A percentile compares a stretch with the other conserved stretches of the same genome.
phyloP scores from a whole-genome alignment of 306 rosid genomes.

The Pyrus betulifolia region DNA sequence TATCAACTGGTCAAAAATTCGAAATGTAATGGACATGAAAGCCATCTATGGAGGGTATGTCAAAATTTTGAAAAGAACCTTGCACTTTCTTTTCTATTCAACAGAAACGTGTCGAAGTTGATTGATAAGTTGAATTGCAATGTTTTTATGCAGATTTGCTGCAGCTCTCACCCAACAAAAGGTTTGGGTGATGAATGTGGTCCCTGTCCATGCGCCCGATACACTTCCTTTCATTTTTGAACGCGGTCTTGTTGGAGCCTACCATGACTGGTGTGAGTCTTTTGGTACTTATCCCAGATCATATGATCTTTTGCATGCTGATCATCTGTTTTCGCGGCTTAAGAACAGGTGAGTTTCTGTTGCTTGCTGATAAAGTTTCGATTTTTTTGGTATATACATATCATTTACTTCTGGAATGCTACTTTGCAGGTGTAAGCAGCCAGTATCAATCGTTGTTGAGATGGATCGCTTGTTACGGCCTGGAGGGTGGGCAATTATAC shows the following conservation, averaged over 20 bases:
- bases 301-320: constrained; percentile 87
- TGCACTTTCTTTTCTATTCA: neutral
- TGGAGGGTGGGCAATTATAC: constrained; percentile 87
- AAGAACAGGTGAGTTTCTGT: constrained; percentile 56
- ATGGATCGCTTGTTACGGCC: constrained; percentile 90
- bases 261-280: constrained; percentile 97
- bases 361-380: neutral
- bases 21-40: constrained; percentile 97
- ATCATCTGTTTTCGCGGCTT: constrained; percentile 92
- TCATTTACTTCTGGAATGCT: neutral
- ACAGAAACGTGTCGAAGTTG: neutral
- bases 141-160: constrained; percentile 55
- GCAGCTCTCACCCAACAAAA: constrained; percentile 70
- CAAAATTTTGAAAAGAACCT: constrained; percentile 10
- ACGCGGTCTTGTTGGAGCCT: constrained; percentile 79
- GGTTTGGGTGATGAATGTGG: constrained; percentile 96
- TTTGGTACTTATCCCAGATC: constrained; percentile 88
- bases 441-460: constrained; percentile 71
- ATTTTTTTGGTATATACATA: no score
- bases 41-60: constrained; percentile 91
- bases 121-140: neutral
- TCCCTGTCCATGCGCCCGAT: constrained; percentile 75
- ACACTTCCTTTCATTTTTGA: constrained; percentile 84
- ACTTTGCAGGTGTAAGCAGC: constrained; percentile 75
- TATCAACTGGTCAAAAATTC: constrained; percentile 74